phyloP scores from a whole-genome alignment of 2,329 filamentous ascomycete species.

The Coniella vitis region DNA sequence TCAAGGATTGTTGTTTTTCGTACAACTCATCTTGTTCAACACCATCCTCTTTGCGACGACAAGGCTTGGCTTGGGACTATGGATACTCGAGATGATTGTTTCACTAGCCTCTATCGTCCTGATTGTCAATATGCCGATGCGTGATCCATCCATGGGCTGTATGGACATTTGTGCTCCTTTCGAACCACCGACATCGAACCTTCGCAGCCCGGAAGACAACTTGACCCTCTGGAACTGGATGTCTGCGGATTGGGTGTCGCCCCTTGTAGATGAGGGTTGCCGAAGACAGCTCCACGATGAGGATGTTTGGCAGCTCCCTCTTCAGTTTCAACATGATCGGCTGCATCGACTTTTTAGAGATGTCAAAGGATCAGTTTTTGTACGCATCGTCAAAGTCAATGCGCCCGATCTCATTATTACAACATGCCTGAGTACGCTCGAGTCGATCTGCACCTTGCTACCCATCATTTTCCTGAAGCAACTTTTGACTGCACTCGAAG shows the following conservation, averaged over 20 bases:
- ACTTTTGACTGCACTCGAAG: slow-evolving; percentile 60
- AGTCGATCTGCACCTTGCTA: slow-evolving; percentile 48
- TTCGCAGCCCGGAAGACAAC: slow-evolving; percentile 75
- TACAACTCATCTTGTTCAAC: slow-evolving; percentile 25
- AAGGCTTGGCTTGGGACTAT: slow-evolving; percentile 18
- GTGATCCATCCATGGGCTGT: slow-evolving; percentile 48
- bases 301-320: slow-evolving; percentile 75
- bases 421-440: slow-evolving; percentile 55
- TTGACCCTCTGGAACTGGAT: slow-evolving; percentile 77
- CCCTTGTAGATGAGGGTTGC: slow-evolving; percentile 61
- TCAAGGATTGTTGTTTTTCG: slow-evolving; percentile 27
- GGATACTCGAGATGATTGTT: slow-evolving; percentile 29
- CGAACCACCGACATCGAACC: slow-evolving; percentile 44
- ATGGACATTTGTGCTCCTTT: slow-evolving; percentile 54
- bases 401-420: slow-evolving; percentile 70
- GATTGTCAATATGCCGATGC: slow-evolving; percentile 63
- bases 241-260: slow-evolving; percentile 74
- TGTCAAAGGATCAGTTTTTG: slow-evolving; percentile 65
- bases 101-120: slow-evolving; percentile 41
- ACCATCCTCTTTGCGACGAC: slow-evolving; percentile 27
- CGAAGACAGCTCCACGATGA: slow-evolving; percentile 63
- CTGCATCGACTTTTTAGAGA: slow-evolving; percentile 70
- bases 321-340: slow-evolving; percentile 72
- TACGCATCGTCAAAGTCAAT: slow-evolving; percentile 66
- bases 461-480: slow-evolving; percentile 66